Evolutionary conservation across 345 rosid species (phyloP), one percentile per base, ranked within the genome.

Genomic region (Euphorbia tirucalli): DNA sequence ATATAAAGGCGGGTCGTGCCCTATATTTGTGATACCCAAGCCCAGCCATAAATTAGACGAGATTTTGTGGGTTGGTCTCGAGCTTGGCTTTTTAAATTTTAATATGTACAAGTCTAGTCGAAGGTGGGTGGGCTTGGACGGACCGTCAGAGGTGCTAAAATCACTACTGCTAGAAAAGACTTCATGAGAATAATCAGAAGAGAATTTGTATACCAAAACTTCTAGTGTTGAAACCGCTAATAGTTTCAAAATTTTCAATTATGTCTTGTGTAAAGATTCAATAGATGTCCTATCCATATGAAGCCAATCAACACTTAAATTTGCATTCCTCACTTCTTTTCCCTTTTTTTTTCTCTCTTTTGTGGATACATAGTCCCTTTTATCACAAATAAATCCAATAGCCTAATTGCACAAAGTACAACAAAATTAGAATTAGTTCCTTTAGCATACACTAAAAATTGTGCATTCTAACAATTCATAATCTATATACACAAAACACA

Each of bases 21-120:
- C n/a, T n/a, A n/a, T n/a, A n/a, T n/a, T n/a, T n/a, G n/a, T n/a
- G 79, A 74, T 77, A 76, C 91, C 97, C 99, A 74, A 95, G 91
- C 79, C 97, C 78, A 95, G 77, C n/a, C n/a, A n/a, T n/a, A n/a
- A n/a, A n/a, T n/a, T n/a, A n/a, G n/a, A n/a, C n/a, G n/a, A n/a
- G n/a, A n/a, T n/a, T n/a, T n/a, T n/a, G n/a, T n/a, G n/a, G n/a
- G n/a, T n/a, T n/a, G n/a, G n/a, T n/a, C n/a, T n/a, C n/a, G n/a
- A n/a, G n/a, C n/a, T n/a, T n/a, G n/a, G n/a, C n/a, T n/a, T n/a
- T n/a, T n/a, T n/a, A n/a, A n/a, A n/a, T n/a, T n/a, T n/a, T n/a
- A n/a, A n/a, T n/a, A n/a, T n/a, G n/a, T n/a, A n/a, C n/a, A n/a
- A n/a, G n/a, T n/a, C n/a, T n/a, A n/a, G n/a, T n/a, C n/a, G n/a